These are phyloP conservation scores for Meyerozyma guilliermondii DNA, from an alignment of 1,139 yeast genomes.

Conservation along the genomic window DNA sequence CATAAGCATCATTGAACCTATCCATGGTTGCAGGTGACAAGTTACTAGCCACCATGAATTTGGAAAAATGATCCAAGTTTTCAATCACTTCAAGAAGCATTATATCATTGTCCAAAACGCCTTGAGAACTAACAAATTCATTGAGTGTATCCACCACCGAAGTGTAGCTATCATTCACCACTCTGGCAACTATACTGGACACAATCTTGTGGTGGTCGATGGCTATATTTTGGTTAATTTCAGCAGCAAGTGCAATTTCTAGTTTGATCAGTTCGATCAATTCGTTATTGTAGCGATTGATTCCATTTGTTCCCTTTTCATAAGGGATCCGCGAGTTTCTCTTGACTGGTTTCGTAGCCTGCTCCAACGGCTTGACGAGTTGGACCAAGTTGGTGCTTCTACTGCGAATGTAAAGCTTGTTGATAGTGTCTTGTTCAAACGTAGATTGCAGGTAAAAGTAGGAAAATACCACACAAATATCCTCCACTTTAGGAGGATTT, in stretches of 20 bases:
- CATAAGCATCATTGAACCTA: slow-evolving; percentile 8
- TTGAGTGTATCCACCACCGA: slow-evolving; percentile 11
- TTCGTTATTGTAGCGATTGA: slow-evolving; percentile 51
- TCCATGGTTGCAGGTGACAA: slow-evolving; percentile 6
- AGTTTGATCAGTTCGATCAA: slow-evolving; percentile 44
- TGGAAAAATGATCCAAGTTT: slow-evolving; percentile 20
- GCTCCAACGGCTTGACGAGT: slow-evolving; percentile 30
- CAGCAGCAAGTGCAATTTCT: slow-evolving; percentile 38
- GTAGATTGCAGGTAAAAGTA: slow-evolving; percentile 35
- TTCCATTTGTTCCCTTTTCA: slow-evolving; percentile 61
- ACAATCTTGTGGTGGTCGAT: slow-evolving; percentile 14
- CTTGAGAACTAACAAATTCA: slow-evolving; percentile 7
- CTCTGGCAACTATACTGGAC: slow-evolving; percentile 18
- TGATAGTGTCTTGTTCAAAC: slow-evolving; percentile 22
- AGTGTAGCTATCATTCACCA: slow-evolving; percentile 19
- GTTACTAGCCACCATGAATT: slow-evolving; percentile 11
- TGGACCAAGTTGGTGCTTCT: slow-evolving; percentile 43
- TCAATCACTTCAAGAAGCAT: slow-evolving; percentile 44
- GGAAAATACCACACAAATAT: slow-evolving; percentile 29
- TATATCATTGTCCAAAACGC: slow-evolving; percentile 22
- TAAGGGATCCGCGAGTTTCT: slow-evolving; percentile 40
- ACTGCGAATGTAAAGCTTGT: slow-evolving; percentile 39
- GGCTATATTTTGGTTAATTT: slow-evolving; percentile 16
- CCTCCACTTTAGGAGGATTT: slow-evolving; percentile 14
- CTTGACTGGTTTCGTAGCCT: slow-evolving; percentile 33